Conservation (phyloP, 2,329 filamentous ascomycete genomes). For the Graphilbum ipis-grandicollis region DNA sequence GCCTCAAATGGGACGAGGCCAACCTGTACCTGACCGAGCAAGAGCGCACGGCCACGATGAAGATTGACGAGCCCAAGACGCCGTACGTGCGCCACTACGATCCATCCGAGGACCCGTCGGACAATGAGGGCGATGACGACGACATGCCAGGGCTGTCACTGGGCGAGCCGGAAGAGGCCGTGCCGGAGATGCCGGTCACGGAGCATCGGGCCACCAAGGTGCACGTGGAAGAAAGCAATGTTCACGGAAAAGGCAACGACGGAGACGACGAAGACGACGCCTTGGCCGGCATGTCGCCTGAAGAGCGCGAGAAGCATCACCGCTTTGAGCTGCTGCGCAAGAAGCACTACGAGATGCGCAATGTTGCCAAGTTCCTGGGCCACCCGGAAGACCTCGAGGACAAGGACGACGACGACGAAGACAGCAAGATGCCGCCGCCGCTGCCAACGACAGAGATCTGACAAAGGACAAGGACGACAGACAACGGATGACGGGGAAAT, state of each 20-base stretch:
- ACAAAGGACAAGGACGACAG: too few species aligned
- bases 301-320: slow-evolving; percentile 80
- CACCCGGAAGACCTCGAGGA: slow-evolving; percentile 51
- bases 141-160: slow-evolving; percentile 87
- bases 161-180: slow-evolving; percentile 72
- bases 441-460: too few species aligned
- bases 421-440: slow-evolving; percentile 13
- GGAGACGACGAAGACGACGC: slow-evolving; percentile 34
- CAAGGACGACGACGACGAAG: slow-evolving; percentile 38
- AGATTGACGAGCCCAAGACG: slow-evolving; percentile 97
- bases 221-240: slow-evolving; percentile 3
- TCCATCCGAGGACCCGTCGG: slow-evolving; percentile 70
- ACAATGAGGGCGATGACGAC: slow-evolving; percentile 61
- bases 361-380: slow-evolving; percentile 74
- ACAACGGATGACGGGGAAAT: too few species aligned
- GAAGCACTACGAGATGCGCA: slow-evolving; percentile 97
- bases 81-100: slow-evolving; percentile 90
- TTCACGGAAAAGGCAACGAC: background rate
- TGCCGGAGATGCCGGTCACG: slow-evolving; percentile 20
- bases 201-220: slow-evolving; percentile 15
- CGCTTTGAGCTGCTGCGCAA: slow-evolving; percentile 84
- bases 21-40: slow-evolving; percentile 96
- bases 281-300: slow-evolving; percentile 36
- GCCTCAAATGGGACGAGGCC: slow-evolving; percentile 95
- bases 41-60: slow-evolving; percentile 91